Conservation (phyloP, 139 green algal genomes). For the Chlamydomonas schloesseri region DNA sequence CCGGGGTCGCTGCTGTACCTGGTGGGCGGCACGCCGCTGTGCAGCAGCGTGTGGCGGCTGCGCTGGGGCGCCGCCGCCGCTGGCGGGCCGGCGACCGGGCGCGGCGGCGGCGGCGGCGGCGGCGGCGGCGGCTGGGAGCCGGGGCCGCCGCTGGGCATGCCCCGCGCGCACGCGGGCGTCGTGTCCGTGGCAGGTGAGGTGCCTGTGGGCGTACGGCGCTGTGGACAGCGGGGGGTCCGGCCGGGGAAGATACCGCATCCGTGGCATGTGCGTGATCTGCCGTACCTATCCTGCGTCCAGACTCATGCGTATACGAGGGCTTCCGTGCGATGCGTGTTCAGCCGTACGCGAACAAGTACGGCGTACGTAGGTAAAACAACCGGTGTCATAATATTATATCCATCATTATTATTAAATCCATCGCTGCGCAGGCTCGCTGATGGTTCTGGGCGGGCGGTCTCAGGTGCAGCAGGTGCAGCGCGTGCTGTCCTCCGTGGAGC, state of each 20-base stretch:
- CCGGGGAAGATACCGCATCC: too few species aligned
- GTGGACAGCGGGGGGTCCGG: background rate
- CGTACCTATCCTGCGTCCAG: too few species aligned
- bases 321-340: too few species aligned
- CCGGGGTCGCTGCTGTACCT: background rate
- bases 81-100: conserved; percentile 26
- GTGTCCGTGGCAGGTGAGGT: conserved; percentile 28
- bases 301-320: too few species aligned
- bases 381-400: too few species aligned
- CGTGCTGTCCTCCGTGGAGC: conserved; percentile 25
- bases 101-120: background rate
- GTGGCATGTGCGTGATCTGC: background rate
- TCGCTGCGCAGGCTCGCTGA: conserved; percentile 35
- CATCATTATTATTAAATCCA: too few species aligned
- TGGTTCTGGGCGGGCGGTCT: conserved; percentile 54
- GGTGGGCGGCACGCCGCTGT: conserved; percentile 53
- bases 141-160: background rate
- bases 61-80: background rate
- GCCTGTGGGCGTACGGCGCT: background rate
- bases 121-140: conserved; percentile 30
- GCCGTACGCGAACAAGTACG: too few species aligned
- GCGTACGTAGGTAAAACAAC: too few species aligned
- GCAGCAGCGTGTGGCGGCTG: conserved; percentile 48
- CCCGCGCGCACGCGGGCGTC: conserved; percentile 52
- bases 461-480: conserved; percentile 51